Conservation (phyloP, 1,284 basidiomycete genomes). For the Fomitopsis betulina region DNA sequence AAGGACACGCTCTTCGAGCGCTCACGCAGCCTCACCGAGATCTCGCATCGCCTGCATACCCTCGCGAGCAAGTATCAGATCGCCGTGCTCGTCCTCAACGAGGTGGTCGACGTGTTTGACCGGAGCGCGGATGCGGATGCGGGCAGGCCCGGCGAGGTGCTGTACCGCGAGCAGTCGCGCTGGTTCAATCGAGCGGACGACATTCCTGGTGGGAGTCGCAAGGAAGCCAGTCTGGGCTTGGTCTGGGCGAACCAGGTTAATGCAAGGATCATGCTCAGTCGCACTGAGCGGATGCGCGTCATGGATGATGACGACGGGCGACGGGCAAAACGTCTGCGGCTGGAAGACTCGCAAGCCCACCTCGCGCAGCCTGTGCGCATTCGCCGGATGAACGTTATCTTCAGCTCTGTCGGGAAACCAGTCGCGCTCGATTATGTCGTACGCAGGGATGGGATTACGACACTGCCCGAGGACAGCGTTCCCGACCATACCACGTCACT, state of each 20-base stretch:
- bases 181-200: slow-evolving; percentile 71
- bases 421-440: slow-evolving; percentile 72
- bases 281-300: slow-evolving; percentile 66
- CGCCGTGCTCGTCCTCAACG: slow-evolving; percentile 82
- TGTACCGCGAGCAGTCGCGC: slow-evolving; percentile 71
- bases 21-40: slow-evolving; percentile 60
- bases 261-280: slow-evolving; percentile 73
- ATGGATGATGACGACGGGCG: slow-evolving; percentile 34
- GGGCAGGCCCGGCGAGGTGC: slow-evolving; percentile 32
- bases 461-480: slow-evolving; percentile 12
- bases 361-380: slow-evolving; percentile 41
- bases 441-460: slow-evolving; percentile 50
- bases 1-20: slow-evolving; percentile 62
- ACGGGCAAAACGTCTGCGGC: slow-evolving; percentile 31
- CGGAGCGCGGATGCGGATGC: slow-evolving; percentile 21
- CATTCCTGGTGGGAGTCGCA: slow-evolving; percentile 50
- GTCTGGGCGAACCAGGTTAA: slow-evolving; percentile 92
- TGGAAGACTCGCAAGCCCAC: slow-evolving; percentile 10
- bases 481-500: background rate
- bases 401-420: slow-evolving; percentile 59
- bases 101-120: slow-evolving; percentile 76
- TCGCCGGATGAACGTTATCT: slow-evolving; percentile 68
- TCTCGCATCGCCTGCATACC: slow-evolving; percentile 63
- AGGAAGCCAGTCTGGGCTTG: slow-evolving; percentile 82
- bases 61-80: slow-evolving; percentile 61